Percentiles rank a stretch among this genome's conserved stretches.
phyloP scores from a whole-genome alignment of 2,329 filamentous ascomycete genomes.

The Phaeosphaeriaceae sp. region DNA sequence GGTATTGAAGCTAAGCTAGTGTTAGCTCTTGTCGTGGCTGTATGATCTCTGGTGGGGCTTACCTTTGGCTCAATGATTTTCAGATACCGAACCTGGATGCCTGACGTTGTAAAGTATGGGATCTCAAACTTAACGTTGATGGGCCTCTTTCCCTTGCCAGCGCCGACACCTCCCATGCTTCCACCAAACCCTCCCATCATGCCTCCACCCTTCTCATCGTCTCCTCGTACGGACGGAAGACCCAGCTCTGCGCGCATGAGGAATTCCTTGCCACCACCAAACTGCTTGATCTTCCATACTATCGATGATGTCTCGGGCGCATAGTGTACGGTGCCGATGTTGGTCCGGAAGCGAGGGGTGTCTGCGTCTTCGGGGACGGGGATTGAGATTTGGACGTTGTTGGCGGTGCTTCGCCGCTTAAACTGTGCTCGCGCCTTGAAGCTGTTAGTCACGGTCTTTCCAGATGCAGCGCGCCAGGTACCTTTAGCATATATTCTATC shows the following conservation, averaged over 20 bases:
- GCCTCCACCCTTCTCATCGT: constrained; percentile 92
- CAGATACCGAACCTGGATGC: constrained; percentile 96
- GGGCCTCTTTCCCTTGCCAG: constrained; percentile 87
- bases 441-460: constrained; percentile 11
- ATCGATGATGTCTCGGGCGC: constrained; percentile 97
- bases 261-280: constrained; percentile 97
- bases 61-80: constrained; percentile 99
- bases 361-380: constrained; percentile 98
- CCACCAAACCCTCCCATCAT: constrained; percentile 98
- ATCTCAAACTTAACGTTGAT: constrained; percentile 99
- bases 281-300: constrained; percentile 99
- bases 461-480: constrained; percentile 26
- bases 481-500: constrained; percentile 99
- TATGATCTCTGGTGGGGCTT: constrained; percentile 21
- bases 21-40: constrained; percentile 7
- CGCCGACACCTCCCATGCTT: constrained; percentile 88
- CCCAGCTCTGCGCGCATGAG: constrained; percentile 97
- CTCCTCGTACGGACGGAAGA: constrained; percentile 89
- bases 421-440: constrained; percentile 86
- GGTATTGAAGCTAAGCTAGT: constrained; percentile 85
- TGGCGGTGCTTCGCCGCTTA: constrained; percentile 95
- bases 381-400: constrained; percentile 98
- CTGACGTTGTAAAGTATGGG: constrained; percentile 99
- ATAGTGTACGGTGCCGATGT: constrained; percentile 96
- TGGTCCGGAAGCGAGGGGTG: constrained; percentile 93